Percentiles rank a stretch among this genome's conserved stretches.
Conservation (phyloP, 257 asterid genomes). For the Solanum neorickii region DNA sequence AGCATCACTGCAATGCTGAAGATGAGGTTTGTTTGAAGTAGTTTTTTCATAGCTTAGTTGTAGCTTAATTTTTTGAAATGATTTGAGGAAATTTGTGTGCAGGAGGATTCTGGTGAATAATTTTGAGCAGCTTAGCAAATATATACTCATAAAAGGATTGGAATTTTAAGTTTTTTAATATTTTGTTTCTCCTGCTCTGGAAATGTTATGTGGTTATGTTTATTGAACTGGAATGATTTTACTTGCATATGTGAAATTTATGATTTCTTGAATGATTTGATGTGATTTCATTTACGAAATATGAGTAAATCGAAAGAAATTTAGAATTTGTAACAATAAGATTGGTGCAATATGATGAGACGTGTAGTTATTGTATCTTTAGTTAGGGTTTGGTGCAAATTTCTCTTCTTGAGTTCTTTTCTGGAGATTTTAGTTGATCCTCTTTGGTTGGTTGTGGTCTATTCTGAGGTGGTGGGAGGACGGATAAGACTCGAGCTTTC, state of each 20-base stretch:
- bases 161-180: background rate
- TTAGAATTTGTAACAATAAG: background rate
- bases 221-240: background rate
- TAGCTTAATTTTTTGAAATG: background rate
- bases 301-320: background rate
- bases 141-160: background rate
- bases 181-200: background rate
- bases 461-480: background rate
- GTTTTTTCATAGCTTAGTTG: background rate
- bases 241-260: background rate
- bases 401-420: background rate
- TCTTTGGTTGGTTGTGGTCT: background rate
- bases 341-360: background rate
- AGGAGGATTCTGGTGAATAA: background rate
- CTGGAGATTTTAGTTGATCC: background rate
- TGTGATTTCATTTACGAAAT: background rate
- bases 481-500: background rate
- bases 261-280: background rate
- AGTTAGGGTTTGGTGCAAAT: background rate
- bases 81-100: background rate
- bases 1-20: slow-evolving; percentile 92
- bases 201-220: background rate
- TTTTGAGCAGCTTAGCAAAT: background rate
- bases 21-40: slow-evolving; percentile 43
- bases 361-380: background rate